Base-by-base conservation (phyloP, 1,284 basidiomycete genomes). In the Trichosporon coremiiforme region DNA sequence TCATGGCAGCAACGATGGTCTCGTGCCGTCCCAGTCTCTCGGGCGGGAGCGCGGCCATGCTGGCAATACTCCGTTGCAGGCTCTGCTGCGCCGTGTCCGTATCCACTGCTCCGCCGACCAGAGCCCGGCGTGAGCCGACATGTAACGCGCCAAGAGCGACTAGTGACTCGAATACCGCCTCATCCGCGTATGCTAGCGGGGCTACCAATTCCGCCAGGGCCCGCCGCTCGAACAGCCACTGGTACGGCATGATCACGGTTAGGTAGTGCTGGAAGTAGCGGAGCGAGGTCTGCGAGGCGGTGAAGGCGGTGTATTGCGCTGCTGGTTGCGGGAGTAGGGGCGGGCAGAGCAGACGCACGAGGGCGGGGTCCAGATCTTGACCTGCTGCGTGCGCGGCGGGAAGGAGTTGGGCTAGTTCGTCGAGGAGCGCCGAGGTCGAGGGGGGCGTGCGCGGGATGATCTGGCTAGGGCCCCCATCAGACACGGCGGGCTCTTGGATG, bases 241-340 rank as follows among this genome's bases (percentile, higher is more conserved):
- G 77, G 13, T 75, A 65, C 2, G 77, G 77, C n/a, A 79, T 53
- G 41, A 79, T 75, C 20, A 76, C 74, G 22, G 69, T 74, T 35
- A 76, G 71, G 68, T 76, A 79, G 71, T 79, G 76, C 38, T 76
- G 71, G 31, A 79, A 71, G 66, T 76, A 79, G 5, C 69, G 68
- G 36, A 71, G 65, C 15, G 68, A 41, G 9, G 38, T 13, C 15
- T 60, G 31, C 9, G 63, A 41, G 6, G 62, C 29, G 0, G 66
- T 12, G 20, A 65, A 67, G 8, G 66, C 6, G 0, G 66, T 67
- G 5, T 25, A 7, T 12, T 7, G 22, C 1, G 50, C 17, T 7
- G 36, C 20, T 8, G 38, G 22, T 2, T 63, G 69, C 6, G 66
- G 66, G 2, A 36, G 4, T 8, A 45, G 5, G 4, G 41, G 41